Percentiles rank a stretch among this genome's conserved stretches.
These are phyloP conservation scores for Leptosphaerulina australis DNA, from an alignment of 2,329 filamentous ascomycete species.

Conservation along the genomic window DNA sequence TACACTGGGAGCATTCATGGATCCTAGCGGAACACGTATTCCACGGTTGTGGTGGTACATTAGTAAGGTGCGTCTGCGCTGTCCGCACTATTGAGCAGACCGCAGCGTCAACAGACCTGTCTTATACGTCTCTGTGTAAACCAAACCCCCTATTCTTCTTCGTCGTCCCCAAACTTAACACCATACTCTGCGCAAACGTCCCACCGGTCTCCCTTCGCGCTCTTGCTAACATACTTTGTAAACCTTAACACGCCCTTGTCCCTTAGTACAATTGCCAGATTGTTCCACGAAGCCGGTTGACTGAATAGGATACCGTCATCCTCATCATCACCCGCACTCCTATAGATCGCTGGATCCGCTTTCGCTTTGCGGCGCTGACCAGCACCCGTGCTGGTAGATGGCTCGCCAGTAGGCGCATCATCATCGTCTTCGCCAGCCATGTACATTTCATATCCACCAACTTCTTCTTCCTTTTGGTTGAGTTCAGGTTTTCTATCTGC, in stretches of 20 bases:
- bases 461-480: constrained; percentile 51
- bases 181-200: constrained; percentile 83
- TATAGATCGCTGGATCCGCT: constrained; percentile 83
- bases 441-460: constrained; percentile 85
- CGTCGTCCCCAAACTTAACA: constrained; percentile 65
- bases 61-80: no score
- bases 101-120: no score
- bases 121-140: no score
- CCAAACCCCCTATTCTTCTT: no score
- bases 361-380: constrained; percentile 53
- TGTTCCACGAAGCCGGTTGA: constrained; percentile 81
- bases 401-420: constrained; percentile 44
- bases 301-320: constrained; percentile 76
- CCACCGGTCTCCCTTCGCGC: constrained; percentile 88
- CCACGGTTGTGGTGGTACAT: no score
- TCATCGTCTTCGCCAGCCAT: constrained; percentile 85
- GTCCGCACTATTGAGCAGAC: no score
- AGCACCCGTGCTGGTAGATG: constrained; percentile 53
- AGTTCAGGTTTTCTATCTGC: constrained; percentile 16
- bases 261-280: constrained; percentile 84
- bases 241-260: constrained; percentile 88
- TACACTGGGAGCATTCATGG: no score
- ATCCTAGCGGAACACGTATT: no score
- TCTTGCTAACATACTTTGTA: constrained; percentile 90
- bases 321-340: constrained; percentile 62